Percentiles rank a stretch among this genome's conserved stretches.
Conservation (phyloP, 768 basidiomycete genomes). For the Russula earlei region DNA sequence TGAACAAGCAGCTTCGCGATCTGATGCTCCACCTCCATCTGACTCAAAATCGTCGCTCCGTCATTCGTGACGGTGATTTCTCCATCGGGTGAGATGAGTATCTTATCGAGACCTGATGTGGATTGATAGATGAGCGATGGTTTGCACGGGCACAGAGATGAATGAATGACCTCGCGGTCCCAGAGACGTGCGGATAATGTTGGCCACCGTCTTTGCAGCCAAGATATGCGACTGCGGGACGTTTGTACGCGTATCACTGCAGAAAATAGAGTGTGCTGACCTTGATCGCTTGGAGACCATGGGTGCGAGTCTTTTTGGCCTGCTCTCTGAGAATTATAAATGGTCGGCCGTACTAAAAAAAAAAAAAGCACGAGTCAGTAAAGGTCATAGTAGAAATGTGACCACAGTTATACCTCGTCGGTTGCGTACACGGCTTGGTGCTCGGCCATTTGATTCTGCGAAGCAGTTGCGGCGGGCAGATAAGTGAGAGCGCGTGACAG, state of each 20-base stretch:
- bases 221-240: conserved; percentile 77
- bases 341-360: conserved; percentile 76
- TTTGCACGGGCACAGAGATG: neutral
- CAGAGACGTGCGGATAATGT: conserved; percentile 90
- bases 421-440: conserved; percentile 75
- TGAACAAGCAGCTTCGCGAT: conserved; percentile 97
- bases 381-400: neutral
- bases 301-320: conserved; percentile 80
- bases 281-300: conserved; percentile 94
- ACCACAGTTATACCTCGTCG: conserved; percentile 55
- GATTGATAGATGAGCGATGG: neutral
- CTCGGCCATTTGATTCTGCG: conserved; percentile 33
- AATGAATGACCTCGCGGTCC: conserved; percentile 76
- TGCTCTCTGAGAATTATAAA: conserved; percentile 97
- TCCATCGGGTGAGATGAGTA: conserved; percentile 90
- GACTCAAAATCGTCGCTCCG: conserved; percentile 94
- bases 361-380: conserved; percentile 7
- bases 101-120: conserved; percentile 79
- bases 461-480: neutral
- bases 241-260: neutral
- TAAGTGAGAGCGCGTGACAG: neutral
- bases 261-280: conserved; percentile 32
- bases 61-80: conserved; percentile 99
- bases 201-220: conserved; percentile 86
- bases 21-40: conserved; percentile 99